phyloP scores from a whole-genome alignment of 1,284 basidiomycete species.

The Stygiomarasmius scandens region DNA sequence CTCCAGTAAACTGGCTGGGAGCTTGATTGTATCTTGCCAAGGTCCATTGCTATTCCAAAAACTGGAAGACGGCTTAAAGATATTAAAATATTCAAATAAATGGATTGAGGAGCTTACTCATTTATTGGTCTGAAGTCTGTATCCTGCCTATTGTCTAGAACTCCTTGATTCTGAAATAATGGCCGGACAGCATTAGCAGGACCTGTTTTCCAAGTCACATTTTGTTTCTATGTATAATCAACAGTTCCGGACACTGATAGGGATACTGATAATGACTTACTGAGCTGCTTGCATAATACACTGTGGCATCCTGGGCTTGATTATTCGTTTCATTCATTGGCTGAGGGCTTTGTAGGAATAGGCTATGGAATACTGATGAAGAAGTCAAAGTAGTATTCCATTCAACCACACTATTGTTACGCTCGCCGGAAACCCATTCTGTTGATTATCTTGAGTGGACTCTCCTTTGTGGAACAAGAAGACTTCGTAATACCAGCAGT shows the following conservation, averaged over 20 bases:
- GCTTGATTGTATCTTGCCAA: constrained; percentile 25
- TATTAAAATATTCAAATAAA: constrained; percentile 19
- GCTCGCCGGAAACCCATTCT: constrained; percentile 14
- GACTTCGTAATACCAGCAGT: constrained; percentile 24
- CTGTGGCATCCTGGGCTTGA: constrained; percentile 37
- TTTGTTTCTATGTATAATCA: constrained; percentile 19
- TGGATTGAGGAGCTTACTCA: constrained; percentile 20
- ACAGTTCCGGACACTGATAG: background rate
- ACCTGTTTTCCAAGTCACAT: constrained; percentile 37
- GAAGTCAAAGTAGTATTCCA: constrained; percentile 19
- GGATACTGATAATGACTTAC: constrained; percentile 19
- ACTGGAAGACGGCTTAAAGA: constrained; percentile 33
- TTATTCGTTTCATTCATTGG: constrained; percentile 32
- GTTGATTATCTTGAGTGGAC: background rate
- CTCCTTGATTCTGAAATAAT: constrained; percentile 32
- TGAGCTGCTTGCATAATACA: constrained; percentile 33
- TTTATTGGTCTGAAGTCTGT: constrained; percentile 32
- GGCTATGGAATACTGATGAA: constrained; percentile 30
- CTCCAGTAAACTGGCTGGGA: constrained; percentile 37
- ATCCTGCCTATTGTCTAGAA: constrained; percentile 34
- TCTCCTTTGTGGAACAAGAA: constrained; percentile 1
- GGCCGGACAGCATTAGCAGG: constrained; percentile 29
- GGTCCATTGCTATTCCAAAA: constrained; percentile 34
- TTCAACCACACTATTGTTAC: background rate
- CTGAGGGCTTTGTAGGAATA: constrained; percentile 25